Evolutionary conservation across 2,329 filamentous ascomycete genomes (phyloP).

Genomic region (Graphium sp.): DNA sequence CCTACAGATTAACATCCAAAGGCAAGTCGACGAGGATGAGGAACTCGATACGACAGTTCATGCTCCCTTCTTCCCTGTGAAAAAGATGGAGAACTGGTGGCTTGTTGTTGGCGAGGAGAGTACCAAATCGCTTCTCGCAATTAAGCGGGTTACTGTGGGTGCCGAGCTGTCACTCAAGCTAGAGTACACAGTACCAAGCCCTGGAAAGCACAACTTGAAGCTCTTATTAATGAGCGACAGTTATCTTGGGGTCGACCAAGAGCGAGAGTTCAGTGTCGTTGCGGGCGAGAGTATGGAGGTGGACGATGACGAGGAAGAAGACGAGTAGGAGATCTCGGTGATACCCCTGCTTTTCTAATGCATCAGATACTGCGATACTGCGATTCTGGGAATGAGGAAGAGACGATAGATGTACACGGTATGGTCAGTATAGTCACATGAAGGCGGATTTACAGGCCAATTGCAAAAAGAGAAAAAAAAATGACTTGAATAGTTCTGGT

Average conservation of each 20-base stretch:
- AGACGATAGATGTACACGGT: too few species aligned
- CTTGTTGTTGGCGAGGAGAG: conserved; percentile 86
- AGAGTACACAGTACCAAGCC: conserved; percentile 73
- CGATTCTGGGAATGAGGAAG: too few species aligned
- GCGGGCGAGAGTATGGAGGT: conserved; percentile 92
- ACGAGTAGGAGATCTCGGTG: conserved; percentile 44
- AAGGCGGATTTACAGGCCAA: too few species aligned
- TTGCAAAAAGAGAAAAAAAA: too few species aligned
- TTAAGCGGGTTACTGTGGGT: conserved; percentile 85
- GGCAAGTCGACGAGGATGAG: conserved; percentile 57
- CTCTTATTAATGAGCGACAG: conserved; percentile 94
- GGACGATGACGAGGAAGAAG: conserved; percentile 72
- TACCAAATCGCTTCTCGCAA: conserved; percentile 72
- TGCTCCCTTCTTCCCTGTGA: conserved; percentile 80
- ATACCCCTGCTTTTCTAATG: too few species aligned
- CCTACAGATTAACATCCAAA: conserved; percentile 68
- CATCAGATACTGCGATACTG: too few species aligned
- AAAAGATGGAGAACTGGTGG: conserved; percentile 99
- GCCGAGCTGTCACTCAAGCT: conserved; percentile 61
- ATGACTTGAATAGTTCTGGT: too few species aligned
- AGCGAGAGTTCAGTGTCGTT: conserved; percentile 70
- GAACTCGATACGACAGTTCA: conserved; percentile 72
- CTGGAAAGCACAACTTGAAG: conserved; percentile 76
- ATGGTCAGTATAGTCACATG: conserved; percentile 1
- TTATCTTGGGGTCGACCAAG: conserved; percentile 94